phyloP scores from a whole-genome alignment of 371 early-diverging fungal species.

The Dichotomocladium elegans region DNA sequence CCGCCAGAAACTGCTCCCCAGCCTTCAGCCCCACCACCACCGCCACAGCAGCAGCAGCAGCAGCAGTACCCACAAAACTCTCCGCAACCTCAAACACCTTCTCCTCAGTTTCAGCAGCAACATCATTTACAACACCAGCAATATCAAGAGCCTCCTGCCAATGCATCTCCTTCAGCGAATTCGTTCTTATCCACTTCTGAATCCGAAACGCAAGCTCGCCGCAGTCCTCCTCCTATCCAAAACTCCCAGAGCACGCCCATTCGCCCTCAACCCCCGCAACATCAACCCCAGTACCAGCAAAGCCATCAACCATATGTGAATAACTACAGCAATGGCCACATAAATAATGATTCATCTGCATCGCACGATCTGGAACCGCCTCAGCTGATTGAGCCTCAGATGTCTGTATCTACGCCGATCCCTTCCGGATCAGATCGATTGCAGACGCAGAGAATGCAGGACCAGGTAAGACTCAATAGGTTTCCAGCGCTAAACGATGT shows the following conservation, averaged over 20 bases:
- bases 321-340: slow-evolving; percentile 3
- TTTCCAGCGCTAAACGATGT: too few relatives aligned
- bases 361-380: slow-evolving; percentile 3
- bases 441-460: background rate
- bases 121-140: slow-evolving; percentile 15
- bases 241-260: slow-evolving; percentile 17
- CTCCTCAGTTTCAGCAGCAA: slow-evolving; percentile 7
- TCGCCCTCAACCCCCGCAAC: slow-evolving; percentile 8
- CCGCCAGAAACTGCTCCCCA: slow-evolving; percentile 45
- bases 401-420: slow-evolving; percentile 11
- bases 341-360: background rate
- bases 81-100: background rate
- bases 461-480: too few relatives aligned
- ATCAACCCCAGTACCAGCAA: slow-evolving; percentile 13
- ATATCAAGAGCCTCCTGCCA: slow-evolving; percentile 9
- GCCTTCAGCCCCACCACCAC: slow-evolving; percentile 13
- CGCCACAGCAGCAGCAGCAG: background rate
- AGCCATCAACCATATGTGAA: slow-evolving; percentile 19
- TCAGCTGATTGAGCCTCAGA: slow-evolving; percentile 5
- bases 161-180: slow-evolving; percentile 7
- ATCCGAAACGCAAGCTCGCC: background rate
- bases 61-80: background rate
- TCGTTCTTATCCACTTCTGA: background rate
- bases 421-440: background rate
- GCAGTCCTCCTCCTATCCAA: slow-evolving; percentile 7